Base-by-base conservation (phyloP, 164 flowering plant species). In the Protea cynaroides region DNA sequence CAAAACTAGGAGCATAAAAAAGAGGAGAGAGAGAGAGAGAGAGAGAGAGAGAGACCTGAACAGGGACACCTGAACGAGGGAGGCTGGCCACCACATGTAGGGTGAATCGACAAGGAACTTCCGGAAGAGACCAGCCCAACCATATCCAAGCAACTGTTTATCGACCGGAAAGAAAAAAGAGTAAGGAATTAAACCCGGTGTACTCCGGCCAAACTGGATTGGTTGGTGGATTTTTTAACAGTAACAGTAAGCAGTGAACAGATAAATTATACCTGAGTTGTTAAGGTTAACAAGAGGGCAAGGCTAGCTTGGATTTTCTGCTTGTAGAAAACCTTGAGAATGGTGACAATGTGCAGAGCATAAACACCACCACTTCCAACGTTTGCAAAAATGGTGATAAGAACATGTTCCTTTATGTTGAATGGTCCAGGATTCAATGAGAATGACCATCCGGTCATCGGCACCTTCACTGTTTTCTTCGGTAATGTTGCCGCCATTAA, bases 51-150 rank as follows among this genome's bases (percentile, higher is more conserved):
- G 17, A 11, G 4, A 78, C 81, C 79, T 73, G 70, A 73, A 79
- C 1, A 76, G 63, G 8, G 82, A 79, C 8, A 79, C 75, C 22
- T 76, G 65, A 56, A 70, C 65, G 24, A 79, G 64, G 47, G 61
- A 69, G 10, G 63, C 18, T 2, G 82, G 82, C 82, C 82, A 79
- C 82, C 82, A 79, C 82, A 79, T 79, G 25, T 69, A 67, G 3
- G 82, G 80, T n/a, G 82, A 72, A 53, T 76, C 78, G 9, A 79
- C 82, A 11, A 79, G 68, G 59, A 54, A 75, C 37, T 67, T 81
- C 58, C 86, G 68, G 71, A 84, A 84, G 1, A 84, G 0, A 8
- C 91, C 94, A 65, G 89, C 94, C 86, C 86, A 88, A 12, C 94
- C 94, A 74, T 84, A 88, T 1, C 91, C 91, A 57, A 86, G 83